A percentile compares a stretch with the other conserved stretches of the same genome.
These are phyloP conservation scores for Phytophthora idaei DNA, from an alignment of 352 stramenopile genomes.

Conservation along the genomic window DNA sequence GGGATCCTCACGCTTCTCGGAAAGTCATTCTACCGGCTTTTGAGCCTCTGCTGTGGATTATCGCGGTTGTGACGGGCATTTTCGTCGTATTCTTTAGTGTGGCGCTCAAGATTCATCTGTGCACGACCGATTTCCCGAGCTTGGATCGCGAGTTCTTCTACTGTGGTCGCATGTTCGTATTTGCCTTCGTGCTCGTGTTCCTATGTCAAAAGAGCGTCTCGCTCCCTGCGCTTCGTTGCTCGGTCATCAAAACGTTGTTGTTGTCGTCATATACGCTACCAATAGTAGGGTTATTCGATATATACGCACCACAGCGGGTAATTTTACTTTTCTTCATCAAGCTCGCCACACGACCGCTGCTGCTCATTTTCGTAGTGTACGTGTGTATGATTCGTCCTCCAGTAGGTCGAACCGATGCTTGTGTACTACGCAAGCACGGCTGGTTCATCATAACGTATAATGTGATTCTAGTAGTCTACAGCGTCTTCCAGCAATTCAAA, in stretches of 20 bases:
- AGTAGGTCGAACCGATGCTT: constrained; percentile 23
- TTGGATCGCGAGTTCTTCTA: constrained; percentile 44
- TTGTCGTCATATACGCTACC: constrained; percentile 49
- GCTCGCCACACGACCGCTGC: constrained; percentile 16
- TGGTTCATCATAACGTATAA: constrained; percentile 36
- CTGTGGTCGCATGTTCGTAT: constrained; percentile 50
- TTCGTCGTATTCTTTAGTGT: constrained; percentile 50
- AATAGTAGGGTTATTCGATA: constrained; percentile 27
- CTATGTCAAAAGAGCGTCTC: constrained; percentile 64
- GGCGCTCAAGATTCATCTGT: constrained; percentile 30
- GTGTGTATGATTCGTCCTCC: constrained; percentile 32
- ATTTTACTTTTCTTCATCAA: constrained; percentile 28
- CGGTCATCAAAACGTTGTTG: constrained; percentile 36
- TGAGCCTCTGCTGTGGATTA: constrained; percentile 51
- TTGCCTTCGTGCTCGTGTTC: constrained; percentile 49
- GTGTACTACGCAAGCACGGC: constrained; percentile 34
- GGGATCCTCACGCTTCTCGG: constrained; percentile 32
- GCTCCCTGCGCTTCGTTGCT: constrained; percentile 37
- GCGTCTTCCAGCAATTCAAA: constrained; percentile 11
- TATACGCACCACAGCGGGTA: not conserved
- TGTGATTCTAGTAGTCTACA: constrained; percentile 23
- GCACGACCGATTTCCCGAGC: constrained; percentile 23
- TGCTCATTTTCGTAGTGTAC: constrained; percentile 34
- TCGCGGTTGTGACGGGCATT: constrained; percentile 25
- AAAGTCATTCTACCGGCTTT: constrained; percentile 59